Conservation (phyloP, 495 filamentous ascomycete species). For the Tuber brumale region DNA sequence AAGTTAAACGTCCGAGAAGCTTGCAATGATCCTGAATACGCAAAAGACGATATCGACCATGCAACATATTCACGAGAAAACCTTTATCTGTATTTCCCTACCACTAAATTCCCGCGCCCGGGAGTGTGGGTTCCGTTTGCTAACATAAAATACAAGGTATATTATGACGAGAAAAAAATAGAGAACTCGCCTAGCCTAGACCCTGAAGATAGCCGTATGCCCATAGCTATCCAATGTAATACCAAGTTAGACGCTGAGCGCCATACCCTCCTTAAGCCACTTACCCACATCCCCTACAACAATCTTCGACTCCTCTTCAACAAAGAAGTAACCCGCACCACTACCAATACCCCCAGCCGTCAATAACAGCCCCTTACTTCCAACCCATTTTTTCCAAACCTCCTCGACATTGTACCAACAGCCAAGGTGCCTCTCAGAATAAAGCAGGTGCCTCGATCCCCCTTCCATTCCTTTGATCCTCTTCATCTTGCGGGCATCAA, state of each 20-base stretch:
- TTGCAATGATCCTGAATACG: slow-evolving; percentile 45
- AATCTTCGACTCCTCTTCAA: slow-evolving; percentile 49
- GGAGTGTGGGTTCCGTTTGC: background rate
- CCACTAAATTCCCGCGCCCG: background rate
- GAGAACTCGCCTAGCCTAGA: background rate
- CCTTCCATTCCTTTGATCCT: slow-evolving; percentile 46
- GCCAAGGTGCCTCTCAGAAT: slow-evolving; percentile 47
- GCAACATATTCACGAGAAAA: slow-evolving; percentile 45
- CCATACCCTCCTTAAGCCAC: slow-evolving; percentile 33
- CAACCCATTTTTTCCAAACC: slow-evolving; percentile 49
- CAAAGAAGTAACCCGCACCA: slow-evolving; percentile 50
- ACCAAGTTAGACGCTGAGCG: slow-evolving; percentile 11
- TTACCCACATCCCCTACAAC: slow-evolving; percentile 39
- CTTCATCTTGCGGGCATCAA: slow-evolving; percentile 46
- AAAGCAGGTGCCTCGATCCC: slow-evolving; percentile 46
- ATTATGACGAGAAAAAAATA: slow-evolving; percentile 42
- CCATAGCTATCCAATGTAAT: slow-evolving; percentile 16
- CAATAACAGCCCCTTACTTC: slow-evolving; percentile 40
- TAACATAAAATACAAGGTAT: slow-evolving; percentile 31
- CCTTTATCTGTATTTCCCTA: slow-evolving; percentile 46
- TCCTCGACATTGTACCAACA: slow-evolving; percentile 45
- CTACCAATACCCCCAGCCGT: slow-evolving; percentile 41
- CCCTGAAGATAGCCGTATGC: slow-evolving; percentile 1
- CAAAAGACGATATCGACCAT: slow-evolving; percentile 45
- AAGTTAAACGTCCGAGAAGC: slow-evolving; percentile 46